Evolutionary conservation across 164 flowering plant genomes (phyloP).

Genomic region (Protea cynaroides): DNA sequence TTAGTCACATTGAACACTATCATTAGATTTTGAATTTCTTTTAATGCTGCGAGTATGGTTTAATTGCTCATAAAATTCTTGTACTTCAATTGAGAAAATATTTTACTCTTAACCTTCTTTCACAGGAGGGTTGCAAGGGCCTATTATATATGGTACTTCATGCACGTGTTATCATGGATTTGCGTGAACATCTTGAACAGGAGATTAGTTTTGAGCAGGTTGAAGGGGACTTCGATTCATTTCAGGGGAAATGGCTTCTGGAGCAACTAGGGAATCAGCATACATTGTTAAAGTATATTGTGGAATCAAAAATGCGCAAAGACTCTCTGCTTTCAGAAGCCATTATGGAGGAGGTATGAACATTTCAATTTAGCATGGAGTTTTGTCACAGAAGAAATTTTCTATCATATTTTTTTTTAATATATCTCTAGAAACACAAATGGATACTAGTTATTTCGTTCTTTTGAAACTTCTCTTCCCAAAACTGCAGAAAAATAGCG

Average conservation of each 20-base stretch:
- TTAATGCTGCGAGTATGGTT: neutral
- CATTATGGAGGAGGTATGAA: slow-evolving; percentile 87
- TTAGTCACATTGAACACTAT: neutral
- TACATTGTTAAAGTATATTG: slow-evolving; percentile 72
- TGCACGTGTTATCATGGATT: slow-evolving; percentile 91
- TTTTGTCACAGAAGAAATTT: neutral
- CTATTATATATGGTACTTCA: slow-evolving; percentile 94
- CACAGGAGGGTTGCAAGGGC: slow-evolving; percentile 98
- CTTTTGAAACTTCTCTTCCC: too few species aligned
- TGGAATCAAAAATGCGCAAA: slow-evolving; percentile 87
- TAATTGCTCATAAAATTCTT: too few species aligned
- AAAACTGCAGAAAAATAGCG: too few species aligned
- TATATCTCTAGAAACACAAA: neutral
- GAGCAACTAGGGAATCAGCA: slow-evolving; percentile 94
- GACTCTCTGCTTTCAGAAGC: slow-evolving; percentile 89
- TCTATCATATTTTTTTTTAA: neutral
- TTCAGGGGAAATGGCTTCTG: slow-evolving; percentile 81
- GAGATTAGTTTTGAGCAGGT: slow-evolving; percentile 90
- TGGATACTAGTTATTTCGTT: too few species aligned
- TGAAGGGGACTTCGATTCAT: slow-evolving; percentile 92
- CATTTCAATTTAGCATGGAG: neutral
- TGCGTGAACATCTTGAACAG: slow-evolving; percentile 71
- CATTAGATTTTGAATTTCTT: neutral
- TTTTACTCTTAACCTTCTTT: neutral
- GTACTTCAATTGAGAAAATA: too few species aligned